These are phyloP conservation scores for Hymenoscyphus albidus DNA, from an alignment of 2,329 filamentous ascomycete genomes.

Conservation along the genomic window DNA sequence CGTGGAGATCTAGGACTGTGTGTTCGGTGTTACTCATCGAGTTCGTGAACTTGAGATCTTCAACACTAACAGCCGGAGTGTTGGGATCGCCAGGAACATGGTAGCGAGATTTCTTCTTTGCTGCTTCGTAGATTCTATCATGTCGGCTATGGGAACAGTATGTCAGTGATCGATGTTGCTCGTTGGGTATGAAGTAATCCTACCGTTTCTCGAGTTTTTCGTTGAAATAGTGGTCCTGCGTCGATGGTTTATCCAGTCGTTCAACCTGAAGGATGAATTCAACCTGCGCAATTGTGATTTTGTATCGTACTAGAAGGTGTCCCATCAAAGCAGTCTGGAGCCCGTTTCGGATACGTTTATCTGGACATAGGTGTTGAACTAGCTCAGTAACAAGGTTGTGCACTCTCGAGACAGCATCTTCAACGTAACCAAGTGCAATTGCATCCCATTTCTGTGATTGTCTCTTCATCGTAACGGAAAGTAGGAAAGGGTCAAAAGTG, in stretches of 20 bases:
- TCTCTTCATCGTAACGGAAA: background rate
- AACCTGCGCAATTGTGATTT: background rate
- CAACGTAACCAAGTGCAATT: background rate
- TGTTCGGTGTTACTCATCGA: slow-evolving; percentile 36
- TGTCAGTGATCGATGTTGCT: background rate
- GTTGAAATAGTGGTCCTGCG: slow-evolving; percentile 52
- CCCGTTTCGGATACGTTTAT: background rate
- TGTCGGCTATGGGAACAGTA: no score
- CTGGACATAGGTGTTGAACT: background rate
- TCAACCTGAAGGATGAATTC: background rate
- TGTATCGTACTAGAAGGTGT: background rate
- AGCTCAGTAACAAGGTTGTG: slow-evolving; percentile 1
- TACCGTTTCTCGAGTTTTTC: slow-evolving; percentile 27
- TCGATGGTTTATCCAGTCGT: slow-evolving; percentile 40
- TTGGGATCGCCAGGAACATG: background rate
- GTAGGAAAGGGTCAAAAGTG: slow-evolving; percentile 5
- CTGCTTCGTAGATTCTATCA: no score
- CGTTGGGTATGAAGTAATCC: background rate
- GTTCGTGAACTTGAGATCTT: background rate
- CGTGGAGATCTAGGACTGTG: slow-evolving; percentile 42
- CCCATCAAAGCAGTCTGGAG: background rate
- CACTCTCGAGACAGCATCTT: background rate
- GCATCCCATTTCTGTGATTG: slow-evolving; percentile 3
- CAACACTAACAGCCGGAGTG: background rate
- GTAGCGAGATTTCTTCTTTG: no score